These are phyloP conservation scores for Cyberlindnera japonica DNA, from an alignment of 805 yeast species.

Conservation along the genomic window DNA sequence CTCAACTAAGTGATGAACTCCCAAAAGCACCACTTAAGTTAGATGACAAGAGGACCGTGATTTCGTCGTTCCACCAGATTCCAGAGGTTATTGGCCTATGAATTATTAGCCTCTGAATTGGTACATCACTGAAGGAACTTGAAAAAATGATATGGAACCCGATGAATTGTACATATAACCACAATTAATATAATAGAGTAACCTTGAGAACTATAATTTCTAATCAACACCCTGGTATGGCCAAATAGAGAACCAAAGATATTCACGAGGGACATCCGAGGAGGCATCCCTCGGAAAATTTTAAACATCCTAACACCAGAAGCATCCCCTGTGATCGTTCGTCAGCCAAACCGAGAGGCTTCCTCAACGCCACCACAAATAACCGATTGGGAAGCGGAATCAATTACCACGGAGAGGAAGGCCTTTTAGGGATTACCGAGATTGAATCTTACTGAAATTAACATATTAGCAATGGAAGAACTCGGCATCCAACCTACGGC, in stretches of 20 bases:
- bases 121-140: too few relatives aligned
- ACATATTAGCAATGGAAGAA: conserved; percentile 49
- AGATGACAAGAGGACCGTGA: conserved; percentile 13
- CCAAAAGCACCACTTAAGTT: conserved; percentile 5
- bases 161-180: too few relatives aligned
- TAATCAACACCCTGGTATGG: too few relatives aligned
- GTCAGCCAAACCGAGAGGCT: neutral
- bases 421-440: neutral
- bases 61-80: conserved; percentile 8
- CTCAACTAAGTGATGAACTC: neutral
- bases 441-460: neutral
- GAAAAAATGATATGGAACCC: too few relatives aligned
- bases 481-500: conserved; percentile 46
- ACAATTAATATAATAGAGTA: too few relatives aligned
- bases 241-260: too few relatives aligned
- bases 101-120: too few relatives aligned
- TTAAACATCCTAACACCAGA: neutral
- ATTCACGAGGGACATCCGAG: too few relatives aligned
- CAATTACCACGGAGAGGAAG: neutral
- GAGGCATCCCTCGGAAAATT: too few relatives aligned
- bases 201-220: too few relatives aligned
- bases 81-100: conserved; percentile 10
- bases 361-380: neutral
- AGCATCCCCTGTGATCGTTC: neutral
- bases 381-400: neutral